phyloP scores from a whole-genome alignment of 805 yeast genomes.

The Metschnikowia continentalis region DNA sequence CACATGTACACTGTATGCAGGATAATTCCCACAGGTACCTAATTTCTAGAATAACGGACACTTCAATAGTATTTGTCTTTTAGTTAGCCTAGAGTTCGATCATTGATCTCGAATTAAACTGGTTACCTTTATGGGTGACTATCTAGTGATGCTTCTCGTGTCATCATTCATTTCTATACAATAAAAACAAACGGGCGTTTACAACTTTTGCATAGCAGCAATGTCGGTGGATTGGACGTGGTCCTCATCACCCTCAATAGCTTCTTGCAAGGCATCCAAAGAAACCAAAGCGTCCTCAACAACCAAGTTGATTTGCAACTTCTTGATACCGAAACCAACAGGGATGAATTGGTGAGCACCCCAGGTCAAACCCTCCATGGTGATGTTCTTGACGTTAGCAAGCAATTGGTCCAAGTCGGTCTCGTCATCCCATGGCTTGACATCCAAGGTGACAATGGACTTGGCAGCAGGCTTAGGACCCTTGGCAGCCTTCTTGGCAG shows the following conservation, averaged over 20 bases:
- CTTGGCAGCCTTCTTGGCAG: conserved; percentile 94
- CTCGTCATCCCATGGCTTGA: conserved; percentile 99
- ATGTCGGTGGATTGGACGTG: conserved; percentile 98
- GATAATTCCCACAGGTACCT: no score
- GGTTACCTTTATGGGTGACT: no score
- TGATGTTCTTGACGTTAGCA: conserved; percentile 80
- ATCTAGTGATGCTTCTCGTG: not conserved
- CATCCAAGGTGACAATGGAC: conserved; percentile 93
- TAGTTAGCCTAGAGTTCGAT: not conserved
- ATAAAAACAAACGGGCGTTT: conserved; percentile 32
- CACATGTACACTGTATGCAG: no score
- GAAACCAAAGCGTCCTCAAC: conserved; percentile 97
- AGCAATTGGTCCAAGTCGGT: conserved; percentile 88
- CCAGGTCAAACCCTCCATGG: conserved; percentile 93
- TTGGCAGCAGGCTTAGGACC: conserved; percentile 99
- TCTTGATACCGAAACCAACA: conserved; percentile 99
- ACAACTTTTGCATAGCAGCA: conserved; percentile 98
- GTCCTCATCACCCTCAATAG: conserved; percentile 90
- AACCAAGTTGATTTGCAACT: conserved; percentile 97
- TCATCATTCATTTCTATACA: conserved; percentile 21
- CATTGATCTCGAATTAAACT: not conserved
- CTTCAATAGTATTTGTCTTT: no score
- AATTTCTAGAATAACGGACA: no score
- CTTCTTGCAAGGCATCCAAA: conserved; percentile 77
- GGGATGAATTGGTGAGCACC: conserved; percentile 96